These are phyloP conservation scores for Pneumocystis wakefieldiae DNA, from an alignment of 1,139 yeast genomes.

Conservation along the genomic window DNA sequence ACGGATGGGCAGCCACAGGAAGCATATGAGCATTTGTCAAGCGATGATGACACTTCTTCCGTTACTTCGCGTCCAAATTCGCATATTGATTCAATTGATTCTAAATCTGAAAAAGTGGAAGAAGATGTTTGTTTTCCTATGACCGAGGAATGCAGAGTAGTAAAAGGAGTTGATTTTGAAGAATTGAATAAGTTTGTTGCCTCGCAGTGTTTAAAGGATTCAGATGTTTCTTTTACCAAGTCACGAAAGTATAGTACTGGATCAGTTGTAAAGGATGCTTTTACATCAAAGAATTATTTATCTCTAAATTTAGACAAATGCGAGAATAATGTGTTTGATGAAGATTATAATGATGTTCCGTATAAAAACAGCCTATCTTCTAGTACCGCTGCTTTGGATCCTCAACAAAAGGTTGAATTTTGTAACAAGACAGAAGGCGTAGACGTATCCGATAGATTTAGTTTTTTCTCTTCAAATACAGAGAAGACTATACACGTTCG, in stretches of 20 bases:
- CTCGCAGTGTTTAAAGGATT: constrained; percentile 10
- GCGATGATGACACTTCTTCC: neutral
- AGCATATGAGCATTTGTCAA: neutral
- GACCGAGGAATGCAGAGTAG: constrained; percentile 41
- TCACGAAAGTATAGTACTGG: constrained; percentile 1
- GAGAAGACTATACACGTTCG: constrained; percentile 86
- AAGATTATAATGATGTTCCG: neutral
- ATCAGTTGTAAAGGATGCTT: neutral
- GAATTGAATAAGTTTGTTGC: constrained; percentile 27
- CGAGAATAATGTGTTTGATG: neutral
- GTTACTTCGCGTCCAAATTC: constrained; percentile 13
- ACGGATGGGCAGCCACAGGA: neutral
- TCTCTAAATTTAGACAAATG: neutral
- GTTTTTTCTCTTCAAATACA: constrained; percentile 64
- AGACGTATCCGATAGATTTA: constrained; percentile 50
- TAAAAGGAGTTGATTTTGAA: constrained; percentile 24
- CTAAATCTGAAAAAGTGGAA: constrained; percentile 45
- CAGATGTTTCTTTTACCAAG: neutral
- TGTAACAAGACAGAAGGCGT: constrained; percentile 5
- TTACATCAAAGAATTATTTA: neutral
- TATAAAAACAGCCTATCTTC: neutral
- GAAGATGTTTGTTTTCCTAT: constrained; percentile 97
- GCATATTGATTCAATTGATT: constrained; percentile 24
- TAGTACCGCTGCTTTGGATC: neutral
- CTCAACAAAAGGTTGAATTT: neutral